These are phyloP conservation scores for Eimeria falciformis DNA, from an alignment of 169 alveolate species.

Conservation along the genomic window DNA sequence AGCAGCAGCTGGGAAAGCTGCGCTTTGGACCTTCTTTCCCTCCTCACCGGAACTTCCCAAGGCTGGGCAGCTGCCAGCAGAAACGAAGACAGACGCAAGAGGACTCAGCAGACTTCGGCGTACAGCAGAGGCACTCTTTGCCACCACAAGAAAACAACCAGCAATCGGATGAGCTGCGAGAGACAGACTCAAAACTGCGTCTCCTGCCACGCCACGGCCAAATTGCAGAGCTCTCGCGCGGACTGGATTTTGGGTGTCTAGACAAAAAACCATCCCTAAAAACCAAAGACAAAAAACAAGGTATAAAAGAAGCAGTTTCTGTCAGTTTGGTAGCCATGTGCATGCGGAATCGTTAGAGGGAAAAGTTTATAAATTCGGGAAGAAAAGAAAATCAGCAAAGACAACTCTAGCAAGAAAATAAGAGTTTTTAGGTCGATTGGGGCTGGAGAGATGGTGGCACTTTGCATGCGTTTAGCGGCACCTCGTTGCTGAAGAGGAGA, in stretches of 20 bases:
- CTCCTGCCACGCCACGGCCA: constrained; percentile 49
- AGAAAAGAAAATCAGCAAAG: background rate
- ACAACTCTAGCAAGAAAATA: background rate
- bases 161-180: constrained; percentile 31
- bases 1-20: background rate
- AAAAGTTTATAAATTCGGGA: background rate
- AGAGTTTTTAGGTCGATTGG: background rate
- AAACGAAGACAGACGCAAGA: background rate
- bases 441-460: too few relatives aligned
- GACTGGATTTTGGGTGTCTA: constrained; percentile 32
- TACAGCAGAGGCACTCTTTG: constrained; percentile 55
- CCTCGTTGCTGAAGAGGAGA: constrained; percentile 65
- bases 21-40: background rate
- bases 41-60: background rate
- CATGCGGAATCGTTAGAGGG: background rate
- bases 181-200: constrained; percentile 43
- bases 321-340: background rate
- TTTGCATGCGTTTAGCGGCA: background rate
- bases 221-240: constrained; percentile 50
- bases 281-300: background rate
- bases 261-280: constrained; percentile 53
- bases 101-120: background rate
- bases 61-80: background rate
- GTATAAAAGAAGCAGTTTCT: background rate
- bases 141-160: constrained; percentile 58